phyloP scores from a whole-genome alignment of 176 grass and related monocot species.

The Oryza brachyantha region DNA sequence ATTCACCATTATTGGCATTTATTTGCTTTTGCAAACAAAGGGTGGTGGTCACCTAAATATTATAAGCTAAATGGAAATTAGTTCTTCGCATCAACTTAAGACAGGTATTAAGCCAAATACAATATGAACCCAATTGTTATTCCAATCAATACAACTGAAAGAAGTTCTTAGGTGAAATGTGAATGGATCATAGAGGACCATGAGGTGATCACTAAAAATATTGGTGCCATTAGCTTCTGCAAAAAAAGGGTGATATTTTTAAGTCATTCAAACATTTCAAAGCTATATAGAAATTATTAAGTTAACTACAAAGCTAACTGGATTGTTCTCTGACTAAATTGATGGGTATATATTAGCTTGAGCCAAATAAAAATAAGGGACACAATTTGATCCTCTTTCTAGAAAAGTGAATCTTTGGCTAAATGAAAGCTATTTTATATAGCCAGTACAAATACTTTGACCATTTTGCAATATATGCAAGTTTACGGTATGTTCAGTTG shows the following conservation, averaged over 20 bases:
- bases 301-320: neutral
- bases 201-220: neutral
- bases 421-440: neutral
- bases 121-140: neutral
- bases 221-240: neutral
- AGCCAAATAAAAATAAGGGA: neutral
- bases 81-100: neutral
- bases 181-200: neutral
- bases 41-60: neutral
- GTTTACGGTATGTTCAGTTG: neutral
- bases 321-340: neutral
- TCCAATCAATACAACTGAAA: neutral
- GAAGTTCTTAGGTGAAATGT: neutral
- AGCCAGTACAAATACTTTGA: neutral
- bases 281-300: neutral
- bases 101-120: neutral
- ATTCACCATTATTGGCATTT: neutral
- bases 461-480: neutral
- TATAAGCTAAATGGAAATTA: neutral
- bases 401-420: neutral
- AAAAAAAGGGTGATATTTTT: neutral
- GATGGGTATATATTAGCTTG: neutral
- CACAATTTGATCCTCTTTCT: neutral
- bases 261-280: neutral
- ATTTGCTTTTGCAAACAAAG: neutral